Percentiles rank a stretch among this genome's conserved stretches.
These are phyloP conservation scores for Podospora australis DNA, from an alignment of 495 filamentous ascomycete species.

Conservation along the genomic window DNA sequence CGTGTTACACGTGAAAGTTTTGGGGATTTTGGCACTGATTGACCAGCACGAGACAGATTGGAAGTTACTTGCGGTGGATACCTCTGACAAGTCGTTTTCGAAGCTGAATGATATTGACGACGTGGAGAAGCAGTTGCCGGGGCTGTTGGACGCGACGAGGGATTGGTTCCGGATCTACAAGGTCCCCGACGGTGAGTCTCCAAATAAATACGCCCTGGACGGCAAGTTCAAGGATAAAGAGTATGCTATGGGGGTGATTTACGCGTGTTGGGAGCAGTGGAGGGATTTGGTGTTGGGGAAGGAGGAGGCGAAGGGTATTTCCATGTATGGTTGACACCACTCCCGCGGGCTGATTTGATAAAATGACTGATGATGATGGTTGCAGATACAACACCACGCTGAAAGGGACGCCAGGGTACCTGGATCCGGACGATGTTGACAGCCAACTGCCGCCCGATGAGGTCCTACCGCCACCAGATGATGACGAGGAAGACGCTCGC, in stretches of 20 bases:
- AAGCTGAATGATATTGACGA: slow-evolving; percentile 23
- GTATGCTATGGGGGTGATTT: slow-evolving; percentile 15
- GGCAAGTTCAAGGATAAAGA: slow-evolving; percentile 8
- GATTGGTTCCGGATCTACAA: slow-evolving; percentile 26
- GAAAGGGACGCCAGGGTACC: slow-evolving; percentile 15
- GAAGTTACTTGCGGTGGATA: slow-evolving; percentile 28
- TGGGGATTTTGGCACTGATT: slow-evolving; percentile 28
- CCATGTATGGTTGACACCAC: slow-evolving; percentile 6
- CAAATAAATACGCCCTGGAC: slow-evolving; percentile 14
- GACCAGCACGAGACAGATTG: slow-evolving; percentile 32
- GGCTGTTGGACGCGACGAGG: slow-evolving; percentile 19
- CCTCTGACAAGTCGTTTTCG: slow-evolving; percentile 17
- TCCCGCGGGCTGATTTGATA: too few relatives aligned
- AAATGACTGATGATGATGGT: slow-evolving; percentile 1
- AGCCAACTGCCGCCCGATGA: slow-evolving; percentile 19
- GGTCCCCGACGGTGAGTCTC: slow-evolving; percentile 13
- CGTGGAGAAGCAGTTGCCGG: slow-evolving; percentile 21
- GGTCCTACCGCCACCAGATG: slow-evolving; percentile 11
- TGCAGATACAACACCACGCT: slow-evolving; percentile 21
- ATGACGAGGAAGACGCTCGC: background rate
- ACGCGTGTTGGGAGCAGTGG: slow-evolving; percentile 16
- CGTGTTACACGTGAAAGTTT: slow-evolving; percentile 21
- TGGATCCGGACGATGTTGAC: slow-evolving; percentile 15
- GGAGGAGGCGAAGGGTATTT: slow-evolving; percentile 7
- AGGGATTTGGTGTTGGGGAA: slow-evolving; percentile 16